Evolutionary conservation across 2,329 filamentous ascomycete genomes (phyloP).

Genomic region (Rhinocladiella mackenziei): DNA sequence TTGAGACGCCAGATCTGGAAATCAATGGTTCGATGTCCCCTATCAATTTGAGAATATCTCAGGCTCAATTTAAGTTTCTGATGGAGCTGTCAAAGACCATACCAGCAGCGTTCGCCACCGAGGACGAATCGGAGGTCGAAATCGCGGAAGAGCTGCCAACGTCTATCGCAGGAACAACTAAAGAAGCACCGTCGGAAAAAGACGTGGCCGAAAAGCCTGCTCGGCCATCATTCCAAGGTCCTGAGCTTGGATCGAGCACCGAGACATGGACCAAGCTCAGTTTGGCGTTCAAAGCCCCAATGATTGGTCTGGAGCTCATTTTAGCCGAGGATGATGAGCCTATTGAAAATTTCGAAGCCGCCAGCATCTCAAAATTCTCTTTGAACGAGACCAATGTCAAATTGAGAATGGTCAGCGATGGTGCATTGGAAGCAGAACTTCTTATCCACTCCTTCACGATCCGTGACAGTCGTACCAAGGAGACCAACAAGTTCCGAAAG

Average conservation of each 20-base stretch:
- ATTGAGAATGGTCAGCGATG: conserved; percentile 86
- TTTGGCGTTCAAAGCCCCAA: conserved; percentile 81
- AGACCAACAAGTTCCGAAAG: conserved; percentile 92
- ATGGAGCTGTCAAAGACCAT: conserved; percentile 83
- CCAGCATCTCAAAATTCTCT: conserved; percentile 89
- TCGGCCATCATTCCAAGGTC: conserved; percentile 54
- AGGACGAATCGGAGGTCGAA: conserved; percentile 67
- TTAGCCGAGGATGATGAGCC: conserved; percentile 71
- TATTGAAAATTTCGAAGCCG: conserved; percentile 70
- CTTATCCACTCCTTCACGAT: conserved; percentile 94
- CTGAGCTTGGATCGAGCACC: conserved; percentile 65
- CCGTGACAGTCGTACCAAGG: conserved; percentile 79
- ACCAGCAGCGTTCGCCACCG: conserved; percentile 77
- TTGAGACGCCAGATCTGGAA: conserved; percentile 82
- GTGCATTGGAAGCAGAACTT: conserved; percentile 86
- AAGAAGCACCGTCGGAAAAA: conserved; percentile 41
- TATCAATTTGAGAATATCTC: conserved; percentile 82
- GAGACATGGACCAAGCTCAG: conserved; percentile 91
- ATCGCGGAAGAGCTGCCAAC: conserved; percentile 68
- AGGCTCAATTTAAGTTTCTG: conserved; percentile 85
- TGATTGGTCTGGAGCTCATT: conserved; percentile 82
- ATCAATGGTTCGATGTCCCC: conserved; percentile 90
- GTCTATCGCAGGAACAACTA: conserved; percentile 50
- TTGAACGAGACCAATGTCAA: conserved; percentile 90
- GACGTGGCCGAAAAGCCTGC: conserved; percentile 44